Percentiles rank a stretch among this genome's conserved stretches.
Conservation (phyloP, 1,139 yeast species). For the Kurtzmaniella quercitrusa region DNA sequence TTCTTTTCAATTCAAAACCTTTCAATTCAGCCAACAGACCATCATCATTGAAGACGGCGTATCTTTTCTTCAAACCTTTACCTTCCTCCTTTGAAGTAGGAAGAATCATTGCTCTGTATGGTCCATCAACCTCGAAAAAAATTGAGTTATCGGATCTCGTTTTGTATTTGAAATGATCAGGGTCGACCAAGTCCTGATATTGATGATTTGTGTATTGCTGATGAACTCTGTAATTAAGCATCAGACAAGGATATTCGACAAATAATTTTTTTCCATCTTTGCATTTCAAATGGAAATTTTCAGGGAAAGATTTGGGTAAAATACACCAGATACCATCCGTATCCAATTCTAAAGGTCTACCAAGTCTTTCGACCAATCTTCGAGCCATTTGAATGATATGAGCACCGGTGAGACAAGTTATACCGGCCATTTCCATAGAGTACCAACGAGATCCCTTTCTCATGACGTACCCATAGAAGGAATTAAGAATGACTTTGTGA, state of each 20-base stretch:
- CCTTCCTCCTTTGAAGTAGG: conserved; percentile 99
- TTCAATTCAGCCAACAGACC: conserved; percentile 93
- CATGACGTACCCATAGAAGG: conserved; percentile 98
- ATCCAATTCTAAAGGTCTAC: conserved; percentile 93
- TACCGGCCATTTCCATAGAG: conserved; percentile 99
- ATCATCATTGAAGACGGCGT: conserved; percentile 94
- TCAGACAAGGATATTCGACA: conserved; percentile 91
- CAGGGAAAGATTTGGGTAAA: conserved; percentile 89
- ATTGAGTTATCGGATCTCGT: conserved; percentile 88
- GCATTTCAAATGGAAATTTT: conserved; percentile 67
- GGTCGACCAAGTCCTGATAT: conserved; percentile 81
- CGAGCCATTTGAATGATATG: conserved; percentile 97
- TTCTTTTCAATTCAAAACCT: conserved; percentile 93
- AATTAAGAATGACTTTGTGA: conserved; percentile 92
- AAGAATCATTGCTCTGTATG: conserved; percentile 93
- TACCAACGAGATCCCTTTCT: conserved; percentile 99
- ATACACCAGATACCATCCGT: conserved; percentile 99
- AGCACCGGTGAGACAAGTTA: conserved; percentile 96
- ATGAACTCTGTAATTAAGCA: conserved; percentile 93
- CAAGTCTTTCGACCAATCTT: conserved; percentile 85
- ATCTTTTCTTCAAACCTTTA: conserved; percentile 90
- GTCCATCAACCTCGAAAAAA: conserved; percentile 98
- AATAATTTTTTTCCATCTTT: conserved; percentile 74
- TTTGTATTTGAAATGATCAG: conserved; percentile 61
- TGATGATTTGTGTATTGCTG: conserved; percentile 89